These are phyloP conservation scores for Globisporangium emineosum DNA, from an alignment of 352 stramenopile genomes.

Conservation along the genomic window DNA sequence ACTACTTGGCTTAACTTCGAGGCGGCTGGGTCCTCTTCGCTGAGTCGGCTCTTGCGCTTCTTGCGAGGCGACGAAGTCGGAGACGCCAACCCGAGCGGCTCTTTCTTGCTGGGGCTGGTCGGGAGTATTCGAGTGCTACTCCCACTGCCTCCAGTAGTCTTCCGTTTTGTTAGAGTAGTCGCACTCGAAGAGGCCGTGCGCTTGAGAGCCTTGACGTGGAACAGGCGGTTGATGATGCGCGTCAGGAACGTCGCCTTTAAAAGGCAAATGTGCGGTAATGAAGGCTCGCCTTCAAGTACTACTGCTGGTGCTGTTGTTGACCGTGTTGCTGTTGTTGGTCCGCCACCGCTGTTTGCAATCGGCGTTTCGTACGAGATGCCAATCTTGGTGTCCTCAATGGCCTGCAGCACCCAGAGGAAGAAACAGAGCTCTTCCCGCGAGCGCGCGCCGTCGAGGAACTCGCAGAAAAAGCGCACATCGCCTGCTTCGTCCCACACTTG, in stretches of 20 bases:
- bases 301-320: neutral
- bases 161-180: conserved; percentile 16
- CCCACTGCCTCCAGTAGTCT: neutral
- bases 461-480: conserved; percentile 53
- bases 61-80: conserved; percentile 13
- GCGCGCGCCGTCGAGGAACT: conserved; percentile 41
- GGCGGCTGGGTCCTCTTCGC: neutral
- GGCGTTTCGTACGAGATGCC: conserved; percentile 45
- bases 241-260: conserved; percentile 55
- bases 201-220: conserved; percentile 33
- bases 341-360: neutral
- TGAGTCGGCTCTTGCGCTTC: conserved; percentile 11
- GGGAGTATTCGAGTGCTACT: neutral
- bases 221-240: conserved; percentile 41
- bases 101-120: conserved; percentile 7
- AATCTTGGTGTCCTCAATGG: conserved; percentile 37
- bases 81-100: conserved; percentile 6
- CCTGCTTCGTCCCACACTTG: conserved; percentile 19
- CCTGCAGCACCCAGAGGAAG: conserved; percentile 52
- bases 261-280: conserved; percentile 31
- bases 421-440: conserved; percentile 47
- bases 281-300: neutral
- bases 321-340: too few species aligned
- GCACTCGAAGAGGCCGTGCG: conserved; percentile 6
- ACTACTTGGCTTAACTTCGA: neutral